phyloP scores from a whole-genome alignment of 2,329 filamentous ascomycete species.

The Verticillium nubilum region DNA sequence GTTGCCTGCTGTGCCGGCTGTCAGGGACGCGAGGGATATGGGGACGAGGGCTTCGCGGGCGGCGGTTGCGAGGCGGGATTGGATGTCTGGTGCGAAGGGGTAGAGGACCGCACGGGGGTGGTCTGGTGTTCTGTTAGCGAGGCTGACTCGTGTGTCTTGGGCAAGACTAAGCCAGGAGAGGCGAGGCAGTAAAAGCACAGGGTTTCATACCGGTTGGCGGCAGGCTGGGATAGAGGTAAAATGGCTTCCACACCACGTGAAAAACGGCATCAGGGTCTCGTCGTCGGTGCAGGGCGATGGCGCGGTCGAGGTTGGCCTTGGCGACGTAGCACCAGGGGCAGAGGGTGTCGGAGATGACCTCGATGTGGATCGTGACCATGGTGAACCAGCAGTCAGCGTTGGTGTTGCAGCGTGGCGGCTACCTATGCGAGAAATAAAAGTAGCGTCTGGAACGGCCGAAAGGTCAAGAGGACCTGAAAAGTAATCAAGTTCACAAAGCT shows the following conservation, averaged over 20 bases:
- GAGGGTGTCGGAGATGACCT: slow-evolving; percentile 43
- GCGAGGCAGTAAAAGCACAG: background rate
- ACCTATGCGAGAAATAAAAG: no score
- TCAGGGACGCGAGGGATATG: background rate
- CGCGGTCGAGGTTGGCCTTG: slow-evolving; percentile 37
- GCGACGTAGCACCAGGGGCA: slow-evolving; percentile 49
- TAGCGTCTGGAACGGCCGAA: background rate
- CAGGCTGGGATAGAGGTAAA: slow-evolving; percentile 34
- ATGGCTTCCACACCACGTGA: slow-evolving; percentile 41
- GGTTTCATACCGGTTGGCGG: slow-evolving; percentile 17
- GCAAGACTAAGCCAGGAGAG: background rate
- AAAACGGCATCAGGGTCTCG: slow-evolving; percentile 38
- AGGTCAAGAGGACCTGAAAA: background rate
- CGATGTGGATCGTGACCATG: slow-evolving; percentile 30
- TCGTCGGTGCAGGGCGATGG: slow-evolving; percentile 34
- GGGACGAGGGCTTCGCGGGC: background rate
- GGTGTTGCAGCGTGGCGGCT: background rate
- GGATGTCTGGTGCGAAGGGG: background rate
- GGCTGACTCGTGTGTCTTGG: slow-evolving; percentile 21
- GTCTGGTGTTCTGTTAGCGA: slow-evolving; percentile 13
- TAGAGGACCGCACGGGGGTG: background rate
- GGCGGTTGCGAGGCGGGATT: background rate
- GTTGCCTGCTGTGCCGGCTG: slow-evolving; percentile 33
- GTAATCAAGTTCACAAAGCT: background rate
- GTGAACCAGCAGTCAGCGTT: no score